Conservation (phyloP, 2,329 filamentous ascomycete species). For the Botrytis fragariae region DNA sequence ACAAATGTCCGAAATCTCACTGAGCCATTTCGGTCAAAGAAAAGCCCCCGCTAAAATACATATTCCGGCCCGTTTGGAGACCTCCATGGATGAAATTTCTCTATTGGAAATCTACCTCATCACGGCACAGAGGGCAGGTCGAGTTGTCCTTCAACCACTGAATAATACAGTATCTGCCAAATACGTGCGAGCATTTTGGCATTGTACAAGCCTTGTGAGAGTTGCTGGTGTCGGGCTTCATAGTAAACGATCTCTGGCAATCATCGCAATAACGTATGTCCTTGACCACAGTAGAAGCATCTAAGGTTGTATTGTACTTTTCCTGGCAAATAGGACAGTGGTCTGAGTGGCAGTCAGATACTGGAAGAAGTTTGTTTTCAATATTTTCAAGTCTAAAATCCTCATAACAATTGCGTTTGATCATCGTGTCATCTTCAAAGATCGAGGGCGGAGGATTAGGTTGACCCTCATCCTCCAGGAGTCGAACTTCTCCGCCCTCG, state of each 20-base stretch:
- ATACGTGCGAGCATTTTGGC: background rate
- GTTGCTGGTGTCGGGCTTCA: background rate
- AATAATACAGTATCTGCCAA: slow-evolving; percentile 1
- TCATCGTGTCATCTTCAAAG: background rate
- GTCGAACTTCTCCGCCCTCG: background rate
- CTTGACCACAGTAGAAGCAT: background rate
- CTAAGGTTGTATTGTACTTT: background rate
- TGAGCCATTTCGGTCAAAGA: too few relatives aligned
- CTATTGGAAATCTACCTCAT: background rate
- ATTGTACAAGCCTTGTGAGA: background rate
- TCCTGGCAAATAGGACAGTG: background rate
- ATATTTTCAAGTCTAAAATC: background rate
- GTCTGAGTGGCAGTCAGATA: background rate
- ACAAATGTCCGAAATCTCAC: background rate
- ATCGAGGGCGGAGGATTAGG: background rate
- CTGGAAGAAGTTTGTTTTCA: background rate
- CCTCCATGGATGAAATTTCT: background rate
- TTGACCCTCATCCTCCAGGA: background rate
- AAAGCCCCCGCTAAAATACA: too few relatives aligned
- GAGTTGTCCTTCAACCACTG: background rate
- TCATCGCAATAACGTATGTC: background rate
- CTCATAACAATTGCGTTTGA: background rate
- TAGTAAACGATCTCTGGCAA: background rate
- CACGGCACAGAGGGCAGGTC: background rate
- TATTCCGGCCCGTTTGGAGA: background rate